A percentile compares a stretch with the other conserved stretches of the same genome.
Evolutionary conservation across 495 filamentous ascomycete genomes (phyloP).

Genomic region (Neurospora sp.): DNA sequence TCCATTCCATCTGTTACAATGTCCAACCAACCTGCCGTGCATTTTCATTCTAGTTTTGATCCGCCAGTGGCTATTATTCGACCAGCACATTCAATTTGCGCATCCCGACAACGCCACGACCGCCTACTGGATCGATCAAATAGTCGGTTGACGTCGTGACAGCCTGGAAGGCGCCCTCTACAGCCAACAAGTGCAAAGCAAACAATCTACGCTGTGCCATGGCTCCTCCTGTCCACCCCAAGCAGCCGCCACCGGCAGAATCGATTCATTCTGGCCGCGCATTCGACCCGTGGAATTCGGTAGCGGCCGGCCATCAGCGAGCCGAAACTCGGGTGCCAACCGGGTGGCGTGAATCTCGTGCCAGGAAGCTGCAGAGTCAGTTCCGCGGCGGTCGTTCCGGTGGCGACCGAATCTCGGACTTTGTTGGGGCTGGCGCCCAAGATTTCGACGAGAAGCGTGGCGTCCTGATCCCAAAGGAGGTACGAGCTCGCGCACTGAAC

Average conservation of each 20-base stretch:
- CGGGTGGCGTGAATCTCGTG: slow-evolving; percentile 62
- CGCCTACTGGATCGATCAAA: neutral
- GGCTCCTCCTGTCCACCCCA: slow-evolving; percentile 14
- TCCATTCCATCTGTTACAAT: neutral
- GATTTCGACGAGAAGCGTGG: slow-evolving; percentile 36
- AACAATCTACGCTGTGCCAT: slow-evolving; percentile 8
- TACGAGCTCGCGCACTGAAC: slow-evolving; percentile 28
- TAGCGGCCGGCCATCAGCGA: slow-evolving; percentile 70
- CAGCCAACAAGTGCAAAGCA: neutral
- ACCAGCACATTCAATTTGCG: neutral
- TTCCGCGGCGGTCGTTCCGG: slow-evolving; percentile 44
- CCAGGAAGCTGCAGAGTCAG: slow-evolving; percentile 55
- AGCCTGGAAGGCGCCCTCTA: neutral
- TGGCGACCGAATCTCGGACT: slow-evolving; percentile 46
- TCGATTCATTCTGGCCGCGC: slow-evolving; percentile 31
- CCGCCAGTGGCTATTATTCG: neutral
- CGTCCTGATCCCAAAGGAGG: slow-evolving; percentile 32
- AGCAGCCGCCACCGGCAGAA: slow-evolving; percentile 34
- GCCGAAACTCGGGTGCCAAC: slow-evolving; percentile 53
- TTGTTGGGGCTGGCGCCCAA: slow-evolving; percentile 44
- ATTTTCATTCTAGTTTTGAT: neutral
- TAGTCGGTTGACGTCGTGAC: neutral
- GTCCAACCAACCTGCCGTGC: neutral
- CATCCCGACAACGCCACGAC: neutral
- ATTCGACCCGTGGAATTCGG: slow-evolving; percentile 78